Base-by-base conservation (phyloP, 2,329 filamentous ascomycete species). In the Neonectria magnoliae region DNA sequence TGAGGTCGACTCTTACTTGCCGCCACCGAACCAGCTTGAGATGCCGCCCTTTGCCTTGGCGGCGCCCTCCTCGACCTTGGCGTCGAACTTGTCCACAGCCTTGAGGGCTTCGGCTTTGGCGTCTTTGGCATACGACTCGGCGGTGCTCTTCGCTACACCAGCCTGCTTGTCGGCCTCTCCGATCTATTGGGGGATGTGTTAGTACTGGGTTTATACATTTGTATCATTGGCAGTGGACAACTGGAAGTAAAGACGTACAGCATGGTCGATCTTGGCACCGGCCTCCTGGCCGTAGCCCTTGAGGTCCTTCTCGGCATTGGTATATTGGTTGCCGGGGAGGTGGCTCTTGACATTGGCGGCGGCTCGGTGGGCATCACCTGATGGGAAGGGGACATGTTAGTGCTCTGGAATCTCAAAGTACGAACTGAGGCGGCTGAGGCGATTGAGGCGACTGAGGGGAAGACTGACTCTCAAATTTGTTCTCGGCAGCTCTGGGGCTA, bases 21-120 rank as follows among this genome's bases (percentile, higher is more conserved):
- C 74, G 55, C 87, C 86, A 62, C 93, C 91, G 75, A 98, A 97
- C 94, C 94, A 98, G 78, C 91, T 88, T 45, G 91, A 92, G 73
- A 97, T 80, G 68, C 91, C 91, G 74, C 89, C 88, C 89, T 97
- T 97, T 48, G 93, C 92, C 84, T 97, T 91, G 56, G 89, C 81
- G 4, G 93, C 89, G 70, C 90, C 89, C 70, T 92, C 84, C 83
- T 94, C 92, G 57, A 97, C 91, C 70, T 89, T 94, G 74, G 89
- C 88, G 81, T 97, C 94, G 74, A 94, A 90, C 78, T 91, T 88
- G 80, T 98, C 91, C 56, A 96, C 88, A 75, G 93, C 92, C 77
- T 90, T 88, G 73, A 91, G 80, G 33, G 90, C 81, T 65, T 90
- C 85, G 44, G 89, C 86, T 71, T 91, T 86, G 64, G 87, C 82